These are phyloP conservation scores for Rhodamnia rubescens DNA, from an alignment of 345 rosid species.

Conservation along the genomic window DNA sequence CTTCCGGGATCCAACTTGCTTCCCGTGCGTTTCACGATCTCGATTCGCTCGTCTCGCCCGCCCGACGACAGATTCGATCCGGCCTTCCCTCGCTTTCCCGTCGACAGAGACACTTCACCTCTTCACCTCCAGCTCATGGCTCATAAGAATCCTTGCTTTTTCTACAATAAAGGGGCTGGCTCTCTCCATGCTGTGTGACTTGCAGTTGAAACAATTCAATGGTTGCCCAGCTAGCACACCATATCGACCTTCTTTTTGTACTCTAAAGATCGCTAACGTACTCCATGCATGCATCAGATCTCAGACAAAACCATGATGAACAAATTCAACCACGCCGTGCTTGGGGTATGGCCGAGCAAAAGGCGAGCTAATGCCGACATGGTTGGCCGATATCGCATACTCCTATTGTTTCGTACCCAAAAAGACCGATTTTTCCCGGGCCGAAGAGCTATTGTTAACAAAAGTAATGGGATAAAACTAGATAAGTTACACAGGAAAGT, in stretches of 20 bases:
- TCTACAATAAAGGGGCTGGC: neutral
- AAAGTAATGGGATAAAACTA: no score
- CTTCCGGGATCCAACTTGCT: neutral
- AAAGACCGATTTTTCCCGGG: no score
- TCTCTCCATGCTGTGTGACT: neutral
- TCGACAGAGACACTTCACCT: neutral
- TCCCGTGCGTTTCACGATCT: neutral
- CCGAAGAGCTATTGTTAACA: no score
- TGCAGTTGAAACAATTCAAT: neutral
- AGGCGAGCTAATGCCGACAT: neutral
- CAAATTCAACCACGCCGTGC: neutral
- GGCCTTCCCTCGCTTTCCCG: neutral
- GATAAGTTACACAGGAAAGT: no score
- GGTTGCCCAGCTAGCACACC: neutral
- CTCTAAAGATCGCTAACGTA: neutral
- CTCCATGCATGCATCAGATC: neutral
- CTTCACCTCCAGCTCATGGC: neutral
- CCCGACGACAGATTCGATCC: neutral
- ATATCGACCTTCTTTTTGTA: neutral
- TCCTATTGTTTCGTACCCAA: neutral
- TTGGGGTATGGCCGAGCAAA: neutral
- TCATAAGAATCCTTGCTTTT: neutral
- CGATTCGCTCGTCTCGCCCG: neutral
- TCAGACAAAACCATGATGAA: neutral
- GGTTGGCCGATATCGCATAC: neutral